phyloP scores from a whole-genome alignment of 305 asterid species.

The Stenogyne calaminthoides region DNA sequence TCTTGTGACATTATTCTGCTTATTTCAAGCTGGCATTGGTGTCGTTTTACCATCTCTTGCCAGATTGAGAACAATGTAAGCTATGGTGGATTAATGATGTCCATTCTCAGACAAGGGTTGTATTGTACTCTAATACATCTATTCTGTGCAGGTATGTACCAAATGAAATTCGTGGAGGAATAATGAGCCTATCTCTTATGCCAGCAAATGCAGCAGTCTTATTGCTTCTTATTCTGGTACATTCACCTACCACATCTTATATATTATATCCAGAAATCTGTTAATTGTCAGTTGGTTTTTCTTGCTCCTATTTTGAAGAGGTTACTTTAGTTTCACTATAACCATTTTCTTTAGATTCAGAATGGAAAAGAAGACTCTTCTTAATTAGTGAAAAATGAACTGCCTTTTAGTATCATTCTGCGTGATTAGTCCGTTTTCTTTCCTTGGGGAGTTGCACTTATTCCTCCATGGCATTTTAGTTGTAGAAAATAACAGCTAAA shows the following conservation, averaged over 20 bases:
- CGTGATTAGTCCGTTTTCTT: not conserved
- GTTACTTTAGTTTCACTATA: not conserved
- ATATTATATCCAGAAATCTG: not conserved
- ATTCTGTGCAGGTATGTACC: constrained; percentile 72
- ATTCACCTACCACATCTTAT: constrained; percentile 28
- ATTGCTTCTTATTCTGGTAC: constrained; percentile 67
- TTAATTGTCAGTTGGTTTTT: not conserved
- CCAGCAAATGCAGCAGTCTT: constrained; percentile 68
- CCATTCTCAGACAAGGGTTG: not conserved
- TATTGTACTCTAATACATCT: constrained; percentile 16
- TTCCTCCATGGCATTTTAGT: not conserved
- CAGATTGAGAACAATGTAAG: constrained; percentile 86
- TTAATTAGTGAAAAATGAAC: not conserved
- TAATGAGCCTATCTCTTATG: constrained; percentile 70
- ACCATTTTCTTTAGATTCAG: not conserved
- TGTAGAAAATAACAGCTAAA: not conserved
- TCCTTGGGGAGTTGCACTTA: not conserved
- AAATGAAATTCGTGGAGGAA: constrained; percentile 91
- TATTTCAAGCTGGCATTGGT: constrained; percentile 74
- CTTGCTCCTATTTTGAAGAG: not conserved
- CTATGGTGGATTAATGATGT: constrained; percentile 8
- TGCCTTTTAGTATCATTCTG: not conserved
- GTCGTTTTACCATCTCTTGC: constrained; percentile 86
- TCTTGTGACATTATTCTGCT: constrained; percentile 70
- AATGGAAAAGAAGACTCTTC: not conserved